Conservation (phyloP, 2,329 filamentous ascomycete species). For the Alternaria atra region DNA sequence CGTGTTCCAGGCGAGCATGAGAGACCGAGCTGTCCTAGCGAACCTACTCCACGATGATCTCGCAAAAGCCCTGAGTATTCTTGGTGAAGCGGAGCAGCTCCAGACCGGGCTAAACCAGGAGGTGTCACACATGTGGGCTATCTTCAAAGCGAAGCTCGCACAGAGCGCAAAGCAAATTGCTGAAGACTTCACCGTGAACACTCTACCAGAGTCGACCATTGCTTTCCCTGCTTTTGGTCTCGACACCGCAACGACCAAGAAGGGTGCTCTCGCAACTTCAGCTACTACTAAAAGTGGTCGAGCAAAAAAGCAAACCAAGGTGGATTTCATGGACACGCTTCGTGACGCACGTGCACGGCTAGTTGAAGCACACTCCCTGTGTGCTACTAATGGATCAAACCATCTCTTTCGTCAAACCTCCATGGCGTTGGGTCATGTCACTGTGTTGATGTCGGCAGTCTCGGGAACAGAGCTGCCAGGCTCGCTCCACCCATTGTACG, state of each 20-base stretch:
- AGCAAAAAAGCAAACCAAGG: conserved; percentile 33
- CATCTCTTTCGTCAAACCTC: conserved; percentile 63
- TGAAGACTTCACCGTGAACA: conserved; percentile 84
- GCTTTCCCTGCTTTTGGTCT: conserved; percentile 76
- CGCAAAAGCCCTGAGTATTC: conserved; percentile 35
- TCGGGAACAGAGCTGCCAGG: conserved; percentile 39
- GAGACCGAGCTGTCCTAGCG: conserved; percentile 61
- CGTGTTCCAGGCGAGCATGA: conserved; percentile 59
- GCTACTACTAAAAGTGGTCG: conserved; percentile 26
- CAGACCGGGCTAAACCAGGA: conserved; percentile 53
- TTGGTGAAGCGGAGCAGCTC: conserved; percentile 36
- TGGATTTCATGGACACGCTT: conserved; percentile 67
- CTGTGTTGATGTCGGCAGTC: conserved; percentile 52
- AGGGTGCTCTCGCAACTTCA: conserved; percentile 14
- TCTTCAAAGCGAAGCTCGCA: conserved; percentile 72
- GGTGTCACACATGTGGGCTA: conserved; percentile 64
- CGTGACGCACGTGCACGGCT: conserved; percentile 72
- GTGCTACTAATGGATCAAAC: conserved; percentile 64
- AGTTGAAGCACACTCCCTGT: conserved; percentile 67
- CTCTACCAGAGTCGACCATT: conserved; percentile 90
- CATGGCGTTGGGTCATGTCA: conserved; percentile 47
- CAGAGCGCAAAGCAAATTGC: conserved; percentile 77
- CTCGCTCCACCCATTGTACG: conserved; percentile 51
- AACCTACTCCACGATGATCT: conserved; percentile 45
- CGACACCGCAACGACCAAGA: conserved; percentile 29